A percentile compares a stretch with the other conserved stretches of the same genome.
Conservation (phyloP, 345 rosid genomes). For the Limnanthes douglasii region DNA sequence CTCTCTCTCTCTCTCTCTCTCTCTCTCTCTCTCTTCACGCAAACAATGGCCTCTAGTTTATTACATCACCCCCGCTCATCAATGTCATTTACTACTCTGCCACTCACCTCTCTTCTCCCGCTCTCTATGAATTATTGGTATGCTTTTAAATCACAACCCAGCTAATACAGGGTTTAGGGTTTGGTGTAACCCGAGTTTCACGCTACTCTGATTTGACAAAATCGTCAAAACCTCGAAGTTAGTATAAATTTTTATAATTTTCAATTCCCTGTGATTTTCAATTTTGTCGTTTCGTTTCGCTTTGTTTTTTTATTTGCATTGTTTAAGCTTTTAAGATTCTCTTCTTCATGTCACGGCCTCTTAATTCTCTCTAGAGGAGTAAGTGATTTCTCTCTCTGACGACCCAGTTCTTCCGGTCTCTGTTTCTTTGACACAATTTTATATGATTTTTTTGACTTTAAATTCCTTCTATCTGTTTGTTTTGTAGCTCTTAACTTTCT, state of each 20-base stretch:
- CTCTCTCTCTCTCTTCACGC: constrained; percentile 5
- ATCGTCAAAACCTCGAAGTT: constrained; percentile 34
- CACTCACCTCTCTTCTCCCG: background rate
- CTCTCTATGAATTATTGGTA: too few species aligned
- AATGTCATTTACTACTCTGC: constrained; percentile 28
- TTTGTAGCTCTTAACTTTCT: too few species aligned
- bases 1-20: constrained; percentile 8
- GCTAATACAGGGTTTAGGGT: constrained; percentile 21
- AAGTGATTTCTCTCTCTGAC: too few species aligned
- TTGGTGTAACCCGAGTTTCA: constrained; percentile 28
- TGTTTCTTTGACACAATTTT: too few species aligned
- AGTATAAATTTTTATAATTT: background rate
- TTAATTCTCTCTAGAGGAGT: too few species aligned
- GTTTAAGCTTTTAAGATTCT: background rate
- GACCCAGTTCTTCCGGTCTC: too few species aligned
- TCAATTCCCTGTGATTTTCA: constrained; percentile 13
- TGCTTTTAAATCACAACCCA: too few species aligned
- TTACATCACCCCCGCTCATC: constrained; percentile 21
- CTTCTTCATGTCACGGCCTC: background rate
- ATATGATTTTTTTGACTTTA: too few species aligned
- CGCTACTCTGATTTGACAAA: constrained; percentile 21
- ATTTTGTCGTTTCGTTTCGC: constrained; percentile 31
- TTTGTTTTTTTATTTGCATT: constrained; percentile 7
- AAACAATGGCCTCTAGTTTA: constrained; percentile 8
- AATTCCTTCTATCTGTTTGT: too few species aligned